phyloP scores from a whole-genome alignment of 2,329 filamentous ascomycete species.

The Microascus cirrosus region DNA sequence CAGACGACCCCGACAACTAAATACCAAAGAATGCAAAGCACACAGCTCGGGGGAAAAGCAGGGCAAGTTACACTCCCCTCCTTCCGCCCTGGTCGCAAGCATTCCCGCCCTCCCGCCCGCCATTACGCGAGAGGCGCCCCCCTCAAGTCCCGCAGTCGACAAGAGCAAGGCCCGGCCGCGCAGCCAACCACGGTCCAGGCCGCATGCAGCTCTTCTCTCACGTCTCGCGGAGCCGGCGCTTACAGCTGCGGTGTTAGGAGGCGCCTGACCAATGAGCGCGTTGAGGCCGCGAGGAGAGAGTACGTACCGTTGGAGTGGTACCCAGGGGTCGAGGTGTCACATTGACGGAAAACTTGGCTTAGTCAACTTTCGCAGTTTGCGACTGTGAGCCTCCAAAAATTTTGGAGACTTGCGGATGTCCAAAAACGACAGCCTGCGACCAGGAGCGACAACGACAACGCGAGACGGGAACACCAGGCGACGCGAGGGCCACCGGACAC shows the following conservation, averaged over 20 bases:
- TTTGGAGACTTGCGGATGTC: not conserved
- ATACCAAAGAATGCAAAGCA: not conserved
- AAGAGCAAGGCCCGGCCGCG: not conserved
- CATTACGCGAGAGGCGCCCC: not conserved
- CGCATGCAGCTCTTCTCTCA: not conserved
- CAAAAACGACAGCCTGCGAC: no score
- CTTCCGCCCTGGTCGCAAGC: not conserved
- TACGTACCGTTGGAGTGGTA: not conserved
- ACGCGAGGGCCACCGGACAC: not conserved
- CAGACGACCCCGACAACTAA: no score
- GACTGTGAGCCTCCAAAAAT: not conserved
- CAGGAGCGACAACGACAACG: not conserved
- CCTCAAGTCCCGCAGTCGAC: not conserved
- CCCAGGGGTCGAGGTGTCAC: no score
- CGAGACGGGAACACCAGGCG: not conserved
- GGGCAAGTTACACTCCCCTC: not conserved
- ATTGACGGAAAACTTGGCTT: no score
- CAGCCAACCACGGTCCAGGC: not conserved
- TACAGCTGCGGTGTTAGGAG: not conserved
- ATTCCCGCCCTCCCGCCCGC: not conserved
- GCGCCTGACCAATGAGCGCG: not conserved
- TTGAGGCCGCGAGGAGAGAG: not conserved
- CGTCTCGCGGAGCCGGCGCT: not conserved
- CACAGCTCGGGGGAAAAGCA: not conserved
- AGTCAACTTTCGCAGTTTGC: not conserved